phyloP scores from a whole-genome alignment of 345 rosid species.

The Eucalyptus pauciflora region DNA sequence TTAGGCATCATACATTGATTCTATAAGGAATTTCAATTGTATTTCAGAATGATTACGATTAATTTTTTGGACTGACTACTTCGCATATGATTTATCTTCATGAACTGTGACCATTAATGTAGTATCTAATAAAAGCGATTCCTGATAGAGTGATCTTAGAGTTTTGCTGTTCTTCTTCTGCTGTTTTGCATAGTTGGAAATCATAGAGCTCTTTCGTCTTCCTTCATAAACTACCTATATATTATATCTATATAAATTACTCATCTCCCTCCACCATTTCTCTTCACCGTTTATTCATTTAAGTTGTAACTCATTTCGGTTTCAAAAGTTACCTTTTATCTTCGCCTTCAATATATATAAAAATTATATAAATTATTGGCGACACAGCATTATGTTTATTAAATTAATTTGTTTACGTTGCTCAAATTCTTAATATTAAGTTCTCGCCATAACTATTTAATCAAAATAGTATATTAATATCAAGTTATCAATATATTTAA shows the following conservation, averaged over 20 bases:
- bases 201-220: not conserved
- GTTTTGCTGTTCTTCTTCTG: not conserved
- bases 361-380: not conserved
- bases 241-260: not conserved
- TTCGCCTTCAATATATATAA: not conserved
- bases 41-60: too few species aligned
- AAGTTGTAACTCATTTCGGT: not conserved
- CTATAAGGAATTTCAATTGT: not conserved
- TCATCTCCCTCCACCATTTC: not conserved
- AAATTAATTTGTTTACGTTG: not conserved
- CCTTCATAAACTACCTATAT: not conserved
- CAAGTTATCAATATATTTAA: too few species aligned
- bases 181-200: not conserved
- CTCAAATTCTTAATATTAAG: not conserved
- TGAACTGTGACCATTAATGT: not conserved
- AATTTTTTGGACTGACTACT: not conserved
- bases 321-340: not conserved
- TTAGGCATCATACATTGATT: not conserved
- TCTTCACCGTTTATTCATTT: not conserved
- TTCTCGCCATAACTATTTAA: not conserved
- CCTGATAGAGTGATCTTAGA: not conserved
- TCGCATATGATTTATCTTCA: not conserved
- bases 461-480: too few species aligned
- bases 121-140: not conserved
- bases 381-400: not conserved